Evolutionary conservation across 2,329 filamentous ascomycete genomes (phyloP).

Genomic region (Berkeleyomyces basicola): DNA sequence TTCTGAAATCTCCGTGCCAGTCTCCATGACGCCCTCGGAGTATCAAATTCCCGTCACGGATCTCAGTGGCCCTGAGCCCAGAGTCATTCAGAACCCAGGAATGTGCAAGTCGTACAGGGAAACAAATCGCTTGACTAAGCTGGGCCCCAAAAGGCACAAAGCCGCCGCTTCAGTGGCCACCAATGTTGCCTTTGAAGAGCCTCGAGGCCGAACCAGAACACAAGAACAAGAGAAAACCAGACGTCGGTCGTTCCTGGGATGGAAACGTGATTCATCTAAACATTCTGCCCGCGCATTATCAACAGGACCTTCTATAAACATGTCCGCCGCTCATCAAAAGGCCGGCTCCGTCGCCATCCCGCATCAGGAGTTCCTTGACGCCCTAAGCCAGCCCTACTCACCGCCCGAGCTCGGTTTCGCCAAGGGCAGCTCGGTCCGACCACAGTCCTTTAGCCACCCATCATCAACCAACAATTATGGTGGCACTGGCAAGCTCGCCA

Average conservation of each 20-base stretch:
- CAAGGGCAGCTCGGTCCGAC: background rate
- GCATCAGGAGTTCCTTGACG: background rate
- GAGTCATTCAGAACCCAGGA: constrained; percentile 11
- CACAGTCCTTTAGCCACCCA: background rate
- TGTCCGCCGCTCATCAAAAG: background rate
- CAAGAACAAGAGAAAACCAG: constrained; percentile 8
- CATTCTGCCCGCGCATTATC: background rate
- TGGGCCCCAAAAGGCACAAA: background rate
- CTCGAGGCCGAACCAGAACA: constrained; percentile 1
- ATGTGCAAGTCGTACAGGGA: constrained; percentile 9
- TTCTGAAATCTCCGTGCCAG: constrained; percentile 7
- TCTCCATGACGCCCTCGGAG: constrained; percentile 3
- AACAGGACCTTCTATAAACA: background rate
- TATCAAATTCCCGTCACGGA: constrained; percentile 12
- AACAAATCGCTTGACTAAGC: constrained; percentile 1
- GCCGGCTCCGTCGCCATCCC: background rate
- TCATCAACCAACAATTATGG: background rate
- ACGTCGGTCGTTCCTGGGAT: constrained; percentile 10
- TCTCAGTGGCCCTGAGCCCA: constrained; percentile 10
- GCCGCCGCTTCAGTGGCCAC: constrained; percentile 3
- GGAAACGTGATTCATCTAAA: constrained; percentile 9
- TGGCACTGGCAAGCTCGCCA: background rate
- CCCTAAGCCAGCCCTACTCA: background rate
- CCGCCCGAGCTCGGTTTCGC: background rate
- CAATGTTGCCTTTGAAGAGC: constrained; percentile 11